Evolutionary conservation across 2,329 filamentous ascomycete species (phyloP).

Genomic region (Penicillium sp.): DNA sequence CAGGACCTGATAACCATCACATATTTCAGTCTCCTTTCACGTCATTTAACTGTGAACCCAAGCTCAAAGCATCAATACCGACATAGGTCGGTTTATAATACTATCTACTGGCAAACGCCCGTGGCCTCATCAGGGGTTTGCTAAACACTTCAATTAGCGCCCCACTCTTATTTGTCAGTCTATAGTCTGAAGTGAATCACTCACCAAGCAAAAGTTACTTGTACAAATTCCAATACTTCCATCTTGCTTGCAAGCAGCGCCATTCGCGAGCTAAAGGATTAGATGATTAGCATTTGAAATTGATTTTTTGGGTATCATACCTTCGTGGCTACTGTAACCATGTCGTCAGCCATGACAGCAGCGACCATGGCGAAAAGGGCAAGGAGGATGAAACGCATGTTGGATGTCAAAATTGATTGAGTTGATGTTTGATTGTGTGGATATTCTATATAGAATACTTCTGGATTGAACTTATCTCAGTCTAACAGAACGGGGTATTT

Average conservation of each 20-base stretch:
- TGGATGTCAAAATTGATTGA: background rate
- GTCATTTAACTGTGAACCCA: background rate
- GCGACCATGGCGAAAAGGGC: background rate
- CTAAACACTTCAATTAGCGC: background rate
- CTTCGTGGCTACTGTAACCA: background rate
- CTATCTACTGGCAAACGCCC: background rate
- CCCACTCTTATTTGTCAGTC: background rate
- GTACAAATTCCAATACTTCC: conserved; percentile 5
- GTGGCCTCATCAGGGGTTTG: background rate
- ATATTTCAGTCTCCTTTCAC: background rate
- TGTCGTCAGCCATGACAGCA: background rate
- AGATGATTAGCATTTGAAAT: background rate
- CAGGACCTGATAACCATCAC: background rate
- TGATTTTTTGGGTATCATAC: background rate
- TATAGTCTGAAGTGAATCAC: background rate
- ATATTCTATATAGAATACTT: background rate
- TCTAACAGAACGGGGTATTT: background rate
- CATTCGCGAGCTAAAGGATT: background rate
- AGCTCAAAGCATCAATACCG: too few relatives aligned
- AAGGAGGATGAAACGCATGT: conserved; percentile 1
- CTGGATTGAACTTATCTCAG: background rate
- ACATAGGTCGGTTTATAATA: too few relatives aligned
- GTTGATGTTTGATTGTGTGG: background rate
- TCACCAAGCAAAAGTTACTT: conserved; percentile 6
- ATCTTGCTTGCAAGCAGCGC: conserved; percentile 1